These are phyloP conservation scores for Claviceps sp. DNA, from an alignment of 2,329 filamentous ascomycete species.

Conservation along the genomic window DNA sequence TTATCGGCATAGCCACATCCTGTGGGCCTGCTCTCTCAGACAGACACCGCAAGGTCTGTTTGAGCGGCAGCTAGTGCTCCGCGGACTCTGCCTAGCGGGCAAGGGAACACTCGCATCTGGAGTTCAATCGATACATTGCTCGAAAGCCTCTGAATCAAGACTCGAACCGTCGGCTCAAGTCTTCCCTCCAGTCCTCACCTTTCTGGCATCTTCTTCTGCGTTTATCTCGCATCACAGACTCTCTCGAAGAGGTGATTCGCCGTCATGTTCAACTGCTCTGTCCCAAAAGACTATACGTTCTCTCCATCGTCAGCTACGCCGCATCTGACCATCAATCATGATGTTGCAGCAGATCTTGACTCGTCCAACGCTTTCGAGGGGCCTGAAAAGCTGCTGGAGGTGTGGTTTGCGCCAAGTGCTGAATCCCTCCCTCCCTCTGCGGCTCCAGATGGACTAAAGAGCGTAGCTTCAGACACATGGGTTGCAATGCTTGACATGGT, in stretches of 20 bases:
- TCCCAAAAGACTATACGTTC: conserved; percentile 69
- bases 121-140: background rate
- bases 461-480: conserved; percentile 73
- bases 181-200: background rate
- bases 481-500: conserved; percentile 95
- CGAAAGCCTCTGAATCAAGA: background rate
- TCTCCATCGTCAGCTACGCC: conserved; percentile 75
- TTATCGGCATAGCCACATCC: conserved; percentile 44
- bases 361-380: conserved; percentile 96
- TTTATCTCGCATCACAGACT: background rate
- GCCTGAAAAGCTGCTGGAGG: conserved; percentile 94
- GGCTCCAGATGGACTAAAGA: conserved; percentile 68
- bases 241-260: background rate
- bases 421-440: conserved; percentile 56
- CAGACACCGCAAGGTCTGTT: conserved; percentile 91
- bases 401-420: conserved; percentile 86
- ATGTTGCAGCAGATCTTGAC: conserved; percentile 84
- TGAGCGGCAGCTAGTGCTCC: conserved; percentile 97
- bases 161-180: background rate
- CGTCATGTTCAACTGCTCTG: conserved; percentile 66
- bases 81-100: conserved; percentile 42
- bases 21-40: conserved; percentile 97
- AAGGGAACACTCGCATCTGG: conserved; percentile 9
- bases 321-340: conserved; percentile 91
- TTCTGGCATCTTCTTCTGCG: background rate